phyloP scores from a whole-genome alignment of 495 filamentous ascomycete species.

The Eremomyces bilateralis region DNA sequence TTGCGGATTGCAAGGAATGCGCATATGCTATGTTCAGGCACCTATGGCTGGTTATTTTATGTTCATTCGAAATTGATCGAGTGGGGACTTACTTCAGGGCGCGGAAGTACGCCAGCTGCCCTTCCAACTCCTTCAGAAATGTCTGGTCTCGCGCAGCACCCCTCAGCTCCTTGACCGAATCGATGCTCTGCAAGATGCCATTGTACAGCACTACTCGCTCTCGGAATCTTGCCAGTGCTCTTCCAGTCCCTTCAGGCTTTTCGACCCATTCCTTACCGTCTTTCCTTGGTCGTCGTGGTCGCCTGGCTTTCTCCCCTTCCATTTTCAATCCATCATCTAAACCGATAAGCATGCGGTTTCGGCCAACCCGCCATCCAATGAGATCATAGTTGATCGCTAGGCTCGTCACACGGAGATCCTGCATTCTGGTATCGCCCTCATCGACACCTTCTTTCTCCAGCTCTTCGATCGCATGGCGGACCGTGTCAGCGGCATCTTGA shows the following conservation, averaged over 20 bases:
- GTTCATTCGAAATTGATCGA: neutral
- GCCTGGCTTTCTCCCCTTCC: conserved; percentile 21
- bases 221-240: conserved; percentile 56
- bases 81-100: conserved; percentile 48
- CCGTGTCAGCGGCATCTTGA: conserved; percentile 86
- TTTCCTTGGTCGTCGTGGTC: conserved; percentile 23
- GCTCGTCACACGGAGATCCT: conserved; percentile 76
- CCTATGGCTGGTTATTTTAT: conserved; percentile 20
- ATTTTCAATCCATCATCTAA: conserved; percentile 48
- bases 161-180: conserved; percentile 72
- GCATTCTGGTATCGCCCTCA: conserved; percentile 73
- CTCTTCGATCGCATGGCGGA: conserved; percentile 82
- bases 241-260: conserved; percentile 31
- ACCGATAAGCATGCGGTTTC: conserved; percentile 74
- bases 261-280: conserved; percentile 26
- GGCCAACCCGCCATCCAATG: conserved; percentile 83
- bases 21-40: conserved; percentile 73
- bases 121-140: conserved; percentile 54
- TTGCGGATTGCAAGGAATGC: conserved; percentile 48
- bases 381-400: conserved; percentile 84
- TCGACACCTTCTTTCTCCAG: conserved; percentile 58
- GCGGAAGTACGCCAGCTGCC: conserved; percentile 64
- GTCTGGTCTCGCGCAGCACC: conserved; percentile 72
- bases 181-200: conserved; percentile 69
- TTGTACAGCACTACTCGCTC: conserved; percentile 89